Evolutionary conservation across 2,329 filamentous ascomycete genomes (phyloP).

Genomic region (Fusarium neocosmosporiellum): DNA sequence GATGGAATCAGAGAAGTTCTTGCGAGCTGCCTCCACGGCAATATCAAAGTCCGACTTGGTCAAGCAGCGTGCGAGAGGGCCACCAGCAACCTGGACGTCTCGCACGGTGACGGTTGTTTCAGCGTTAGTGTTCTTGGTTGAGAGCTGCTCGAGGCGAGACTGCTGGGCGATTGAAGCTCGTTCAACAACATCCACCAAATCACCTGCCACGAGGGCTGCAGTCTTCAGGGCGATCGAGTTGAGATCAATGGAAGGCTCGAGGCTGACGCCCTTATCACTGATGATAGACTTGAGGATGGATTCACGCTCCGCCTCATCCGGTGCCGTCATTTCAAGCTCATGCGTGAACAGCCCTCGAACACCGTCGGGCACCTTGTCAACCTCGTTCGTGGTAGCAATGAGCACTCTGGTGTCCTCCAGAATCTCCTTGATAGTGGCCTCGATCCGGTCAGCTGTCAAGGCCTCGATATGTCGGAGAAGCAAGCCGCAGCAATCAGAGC

Average conservation of each 20-base stretch:
- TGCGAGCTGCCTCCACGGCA: conserved; percentile 94
- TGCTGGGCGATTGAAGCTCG: conserved; percentile 83
- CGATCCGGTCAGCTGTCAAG: conserved; percentile 90
- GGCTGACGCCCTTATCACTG: conserved; percentile 77
- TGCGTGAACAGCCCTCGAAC: conserved; percentile 94
- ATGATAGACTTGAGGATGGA: conserved; percentile 85
- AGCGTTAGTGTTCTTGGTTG: conserved; percentile 56
- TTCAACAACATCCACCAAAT: conserved; percentile 94
- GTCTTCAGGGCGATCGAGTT: conserved; percentile 91
- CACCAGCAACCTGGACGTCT: conserved; percentile 90
- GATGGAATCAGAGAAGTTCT: conserved; percentile 98
- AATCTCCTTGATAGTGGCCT: conserved; percentile 85
- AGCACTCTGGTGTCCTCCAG: conserved; percentile 83
- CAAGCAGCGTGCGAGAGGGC: conserved; percentile 80
- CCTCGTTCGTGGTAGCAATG: conserved; percentile 93
- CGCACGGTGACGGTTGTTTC: conserved; percentile 69
- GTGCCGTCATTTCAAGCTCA: conserved; percentile 92
- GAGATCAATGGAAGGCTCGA: conserved; percentile 87
- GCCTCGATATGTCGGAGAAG: conserved; percentile 93
- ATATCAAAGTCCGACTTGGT: conserved; percentile 87
- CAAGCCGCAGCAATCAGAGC: conserved; percentile 82
- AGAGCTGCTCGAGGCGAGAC: conserved; percentile 79
- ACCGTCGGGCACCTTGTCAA: conserved; percentile 92
- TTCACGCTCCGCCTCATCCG: conserved; percentile 92
- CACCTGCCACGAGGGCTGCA: conserved; percentile 92